Evolutionary conservation across 768 basidiomycete genomes (phyloP), one percentile per base, ranked within the genome.

Genomic region (Boletus huronensis): DNA sequence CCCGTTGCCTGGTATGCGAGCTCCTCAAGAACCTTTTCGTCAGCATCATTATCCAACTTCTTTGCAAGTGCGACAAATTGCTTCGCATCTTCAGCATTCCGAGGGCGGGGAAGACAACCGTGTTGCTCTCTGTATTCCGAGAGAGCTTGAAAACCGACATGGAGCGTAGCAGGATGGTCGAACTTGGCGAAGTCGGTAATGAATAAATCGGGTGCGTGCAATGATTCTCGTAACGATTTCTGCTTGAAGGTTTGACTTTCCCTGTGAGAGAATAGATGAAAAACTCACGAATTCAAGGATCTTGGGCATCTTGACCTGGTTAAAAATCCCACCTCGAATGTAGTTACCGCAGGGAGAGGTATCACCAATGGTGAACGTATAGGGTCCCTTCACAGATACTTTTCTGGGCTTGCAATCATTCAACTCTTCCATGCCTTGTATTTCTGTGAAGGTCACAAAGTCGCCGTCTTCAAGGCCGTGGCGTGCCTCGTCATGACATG

Each of bases 391-490:
- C 58, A 96, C 93, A 16, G 88, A 77, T 35, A 99, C 75, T 71
- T 95, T 98, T 49, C 93, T 80, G 17, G 97, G 93, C 67, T 95
- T 90, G 66, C 91, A 92, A 4, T 78, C 88, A 62, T 98, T 98
- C 31, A 98, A 73, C 65, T 91, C 90, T 25, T 81, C 78, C 93
- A 97, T 96, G 34, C 97, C 97, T 72, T 95, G 88, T 25, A 99
- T 85, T 74, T 99, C 97, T 17, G 83, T 81, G 75, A 99, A 98
- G 5, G 97, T 95, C 23, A 98, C 95, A 64, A 87, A 98, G 67
- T 98, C 93, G 16, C 97, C 97, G 69, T 98, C 97, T 70, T 98
- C 94, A n/a, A 99, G 81, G 19, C 97, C 97, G 70, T 98, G 97
- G 55, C 97, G 83, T 11, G 96, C 89, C 75, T 99, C 97, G 61